Conservation (phyloP, 345 rosid genomes). For the Eutrema yunnanense region DNA sequence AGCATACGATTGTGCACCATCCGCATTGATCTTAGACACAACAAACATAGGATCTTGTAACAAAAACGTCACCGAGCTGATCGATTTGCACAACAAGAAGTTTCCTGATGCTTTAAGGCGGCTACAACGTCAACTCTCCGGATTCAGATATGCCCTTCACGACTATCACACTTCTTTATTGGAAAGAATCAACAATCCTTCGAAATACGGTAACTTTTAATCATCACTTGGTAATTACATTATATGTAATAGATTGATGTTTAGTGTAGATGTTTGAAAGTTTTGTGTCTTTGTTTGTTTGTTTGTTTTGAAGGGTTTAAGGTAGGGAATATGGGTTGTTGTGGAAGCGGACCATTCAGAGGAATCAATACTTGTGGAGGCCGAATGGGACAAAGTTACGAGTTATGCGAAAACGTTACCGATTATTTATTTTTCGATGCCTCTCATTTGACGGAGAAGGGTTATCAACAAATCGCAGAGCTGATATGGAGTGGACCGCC, state of each 20-base stretch:
- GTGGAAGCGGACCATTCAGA: slow-evolving; percentile 35
- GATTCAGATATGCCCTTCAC: slow-evolving; percentile 33
- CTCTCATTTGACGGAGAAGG: slow-evolving; percentile 33
- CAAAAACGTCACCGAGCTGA: slow-evolving; percentile 7
- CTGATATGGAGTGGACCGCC: slow-evolving; percentile 38
- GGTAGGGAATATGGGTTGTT: slow-evolving; percentile 29
- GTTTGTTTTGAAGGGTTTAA: slow-evolving; percentile 29
- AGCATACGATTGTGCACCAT: slow-evolving; percentile 28
- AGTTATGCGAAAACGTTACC: slow-evolving; percentile 17
- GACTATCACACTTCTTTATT: slow-evolving; percentile 20
- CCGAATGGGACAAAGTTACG: slow-evolving; percentile 23
- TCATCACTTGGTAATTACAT: not conserved
- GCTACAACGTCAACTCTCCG: slow-evolving; percentile 20
- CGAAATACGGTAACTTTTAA: slow-evolving; percentile 34
- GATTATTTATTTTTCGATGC: slow-evolving; percentile 40
- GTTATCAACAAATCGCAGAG: slow-evolving; percentile 31
- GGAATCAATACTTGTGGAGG: slow-evolving; percentile 24
- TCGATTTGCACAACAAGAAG: slow-evolving; percentile 27
- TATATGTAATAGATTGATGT: not conserved
- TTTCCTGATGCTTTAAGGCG: slow-evolving; percentile 11
- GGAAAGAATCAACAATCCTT: slow-evolving; percentile 35
- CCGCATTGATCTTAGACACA: not conserved
- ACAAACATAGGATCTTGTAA: slow-evolving; percentile 18
- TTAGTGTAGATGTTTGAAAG: not conserved
- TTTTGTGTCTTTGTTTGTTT: not conserved